These are phyloP conservation scores for Sphagnum contortum DNA, from an alignment of 225 moss, liverwort and hornwort genomes.

Conservation along the genomic window DNA sequence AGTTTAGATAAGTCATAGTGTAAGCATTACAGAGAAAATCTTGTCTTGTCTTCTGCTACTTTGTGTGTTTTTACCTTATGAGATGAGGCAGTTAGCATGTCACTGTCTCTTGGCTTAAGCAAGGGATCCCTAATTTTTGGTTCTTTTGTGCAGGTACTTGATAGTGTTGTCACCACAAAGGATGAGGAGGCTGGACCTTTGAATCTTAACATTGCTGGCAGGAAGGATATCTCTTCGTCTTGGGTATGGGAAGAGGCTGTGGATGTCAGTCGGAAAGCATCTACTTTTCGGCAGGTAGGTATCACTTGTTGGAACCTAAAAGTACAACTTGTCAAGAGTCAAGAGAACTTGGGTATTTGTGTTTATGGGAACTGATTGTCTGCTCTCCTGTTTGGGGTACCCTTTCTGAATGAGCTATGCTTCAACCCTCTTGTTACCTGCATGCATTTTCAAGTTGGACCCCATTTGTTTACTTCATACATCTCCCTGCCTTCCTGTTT, in stretches of 20 bases:
- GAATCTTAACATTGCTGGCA: conserved; percentile 49
- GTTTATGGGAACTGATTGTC: too few species aligned
- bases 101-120: too few species aligned
- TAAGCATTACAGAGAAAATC: too few species aligned
- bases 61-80: too few species aligned
- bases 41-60: too few species aligned
- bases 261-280: conserved; percentile 11
- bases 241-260: conserved; percentile 45
- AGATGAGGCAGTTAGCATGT: too few species aligned
- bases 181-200: conserved; percentile 37
- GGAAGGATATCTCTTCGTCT: conserved; percentile 49
- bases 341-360: too few species aligned
- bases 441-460: not conserved
- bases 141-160: conserved; percentile 24
- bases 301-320: not conserved
- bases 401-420: not conserved
- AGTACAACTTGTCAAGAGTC: too few species aligned
- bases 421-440: not conserved
- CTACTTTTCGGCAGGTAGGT: conserved; percentile 19
- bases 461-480: not conserved
- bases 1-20: too few species aligned
- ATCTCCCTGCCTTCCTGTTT: not conserved
- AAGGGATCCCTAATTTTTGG: too few species aligned
- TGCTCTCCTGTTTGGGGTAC: too few species aligned
- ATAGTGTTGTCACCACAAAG: conserved; percentile 30